phyloP scores from a whole-genome alignment of 2,329 filamentous ascomycete genomes.

The Dryadomyces quercus-mongolicae region DNA sequence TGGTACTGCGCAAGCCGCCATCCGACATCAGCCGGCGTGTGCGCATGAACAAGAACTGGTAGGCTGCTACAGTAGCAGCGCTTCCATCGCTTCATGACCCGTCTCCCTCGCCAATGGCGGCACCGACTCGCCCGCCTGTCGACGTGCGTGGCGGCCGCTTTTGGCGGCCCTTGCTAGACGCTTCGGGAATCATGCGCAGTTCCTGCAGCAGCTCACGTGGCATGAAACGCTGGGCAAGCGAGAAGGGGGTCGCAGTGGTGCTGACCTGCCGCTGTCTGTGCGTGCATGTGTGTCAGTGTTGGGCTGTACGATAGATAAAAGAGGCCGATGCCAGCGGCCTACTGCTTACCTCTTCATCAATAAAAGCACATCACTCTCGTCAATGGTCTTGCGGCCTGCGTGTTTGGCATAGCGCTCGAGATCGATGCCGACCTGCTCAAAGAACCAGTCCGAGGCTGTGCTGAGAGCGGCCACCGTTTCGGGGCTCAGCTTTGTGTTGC shows the following conservation, averaged over 20 bases:
- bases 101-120: conserved; percentile 10
- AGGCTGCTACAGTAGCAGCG: conserved; percentile 19
- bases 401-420: conserved; percentile 69
- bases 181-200: conserved; percentile 55
- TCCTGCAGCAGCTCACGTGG: conserved; percentile 75
- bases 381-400: conserved; percentile 71
- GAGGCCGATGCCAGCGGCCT: neutral
- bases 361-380: conserved; percentile 71
- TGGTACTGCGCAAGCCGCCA: conserved; percentile 81
- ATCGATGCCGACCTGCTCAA: conserved; percentile 76
- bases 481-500: conserved; percentile 57
- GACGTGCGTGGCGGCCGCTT: neutral
- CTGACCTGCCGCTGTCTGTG: conserved; percentile 67
- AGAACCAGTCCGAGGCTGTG: conserved; percentile 82
- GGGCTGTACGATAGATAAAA: neutral
- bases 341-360: conserved; percentile 66
- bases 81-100: conserved; percentile 3
- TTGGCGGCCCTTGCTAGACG: conserved; percentile 35
- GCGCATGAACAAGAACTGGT: conserved; percentile 66
- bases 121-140: neutral
- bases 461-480: conserved; percentile 65
- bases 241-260: conserved; percentile 63
- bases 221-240: conserved; percentile 71
- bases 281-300: neutral
- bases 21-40: conserved; percentile 62